Conservation (phyloP, 352 stramenopile species). For the Phytopythium litorale region DNA sequence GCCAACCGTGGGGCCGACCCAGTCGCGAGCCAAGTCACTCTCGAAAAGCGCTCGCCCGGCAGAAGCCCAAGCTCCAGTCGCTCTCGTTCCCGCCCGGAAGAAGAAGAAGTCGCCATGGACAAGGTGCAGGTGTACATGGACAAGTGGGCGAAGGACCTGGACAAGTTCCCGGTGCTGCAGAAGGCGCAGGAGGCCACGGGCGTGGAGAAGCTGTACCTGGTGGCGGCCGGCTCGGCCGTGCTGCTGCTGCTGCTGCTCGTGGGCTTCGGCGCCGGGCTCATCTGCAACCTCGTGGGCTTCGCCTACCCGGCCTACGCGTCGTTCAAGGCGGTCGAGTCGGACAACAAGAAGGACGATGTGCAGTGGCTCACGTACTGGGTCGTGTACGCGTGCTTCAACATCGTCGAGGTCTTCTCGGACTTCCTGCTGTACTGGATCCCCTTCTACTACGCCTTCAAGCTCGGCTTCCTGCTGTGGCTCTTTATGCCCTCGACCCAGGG, state of each 20-base stretch:
- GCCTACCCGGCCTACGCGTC: constrained; percentile 80
- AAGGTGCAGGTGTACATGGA: constrained; percentile 81
- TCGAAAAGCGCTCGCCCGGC: constrained; percentile 7
- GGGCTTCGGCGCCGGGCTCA: constrained; percentile 81
- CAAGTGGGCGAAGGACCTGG: constrained; percentile 85
- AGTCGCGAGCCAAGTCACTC: constrained; percentile 7
- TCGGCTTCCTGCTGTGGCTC: constrained; percentile 96
- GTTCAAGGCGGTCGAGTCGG: constrained; percentile 83
- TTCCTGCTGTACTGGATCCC: constrained; percentile 97
- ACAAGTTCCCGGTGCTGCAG: constrained; percentile 78
- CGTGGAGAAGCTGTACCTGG: constrained; percentile 89
- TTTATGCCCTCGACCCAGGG: constrained; percentile 96
- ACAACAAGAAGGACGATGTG: constrained; percentile 77
- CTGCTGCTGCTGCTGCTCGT: constrained; percentile 79
- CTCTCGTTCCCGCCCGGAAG: not conserved
- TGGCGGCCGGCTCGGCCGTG: constrained; percentile 49
- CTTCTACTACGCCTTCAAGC: constrained; percentile 98
- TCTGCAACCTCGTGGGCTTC: constrained; percentile 84
- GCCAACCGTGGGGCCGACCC: constrained; percentile 7
- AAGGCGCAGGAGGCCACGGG: constrained; percentile 77
- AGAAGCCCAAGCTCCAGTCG: constrained; percentile 1
- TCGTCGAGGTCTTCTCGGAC: constrained; percentile 96
- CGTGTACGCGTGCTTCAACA: constrained; percentile 96
- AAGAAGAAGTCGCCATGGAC: constrained; percentile 40
- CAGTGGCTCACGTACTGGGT: constrained; percentile 98